Base-by-base conservation (phyloP, 257 asterid genomes). In the Lantana camara region DNA sequence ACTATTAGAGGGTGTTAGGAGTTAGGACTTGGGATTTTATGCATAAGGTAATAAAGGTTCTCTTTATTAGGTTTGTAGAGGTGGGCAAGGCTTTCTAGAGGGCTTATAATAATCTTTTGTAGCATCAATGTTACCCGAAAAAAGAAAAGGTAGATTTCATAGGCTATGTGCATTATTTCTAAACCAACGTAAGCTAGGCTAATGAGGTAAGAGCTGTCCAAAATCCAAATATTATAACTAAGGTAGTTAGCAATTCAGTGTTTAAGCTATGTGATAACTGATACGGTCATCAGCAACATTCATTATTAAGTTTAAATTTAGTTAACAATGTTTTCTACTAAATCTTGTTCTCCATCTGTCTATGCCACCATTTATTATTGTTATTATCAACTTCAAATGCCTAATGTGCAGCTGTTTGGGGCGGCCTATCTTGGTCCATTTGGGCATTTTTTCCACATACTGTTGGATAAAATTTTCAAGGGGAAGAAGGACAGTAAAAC, bases 391-490 rank as follows among this genome's bases (percentile, higher is more conserved):
- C 48, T 73, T 59, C 13, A 20, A 14, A 67, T 71, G 27, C 42
- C 29, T 56, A 38, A 66, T n/a, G 51, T 77, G 73, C 87, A 90
- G 99, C 64, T 94, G 58, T 83, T 90, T 67, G 98, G 99, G 5
- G 82, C 88, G 64, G 96, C 89, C 37, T 90, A 94, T 77, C 84
- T 94, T 38, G 98, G 99, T 59, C 99, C 99, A 45, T 57, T 86
- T 51, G 96, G 99, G 49, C 99, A 94, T 77, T 94, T 60, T 75
- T 85, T 81, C 67, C 95, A 94, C 84, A 75, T 83, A 40, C 16
- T 90, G 59, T 77, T 94, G 59, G 99, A 94, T 71, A 94, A 86
- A 64, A 57, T 88, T 69, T 90, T 90, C 83, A 88, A 90, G 85
- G 99, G 97, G 73, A 94, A 88, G 79, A 88, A 75, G 69, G 97